Base-by-base conservation (phyloP, 176 grass and related monocot species). In the Oryza meyeriana region DNA sequence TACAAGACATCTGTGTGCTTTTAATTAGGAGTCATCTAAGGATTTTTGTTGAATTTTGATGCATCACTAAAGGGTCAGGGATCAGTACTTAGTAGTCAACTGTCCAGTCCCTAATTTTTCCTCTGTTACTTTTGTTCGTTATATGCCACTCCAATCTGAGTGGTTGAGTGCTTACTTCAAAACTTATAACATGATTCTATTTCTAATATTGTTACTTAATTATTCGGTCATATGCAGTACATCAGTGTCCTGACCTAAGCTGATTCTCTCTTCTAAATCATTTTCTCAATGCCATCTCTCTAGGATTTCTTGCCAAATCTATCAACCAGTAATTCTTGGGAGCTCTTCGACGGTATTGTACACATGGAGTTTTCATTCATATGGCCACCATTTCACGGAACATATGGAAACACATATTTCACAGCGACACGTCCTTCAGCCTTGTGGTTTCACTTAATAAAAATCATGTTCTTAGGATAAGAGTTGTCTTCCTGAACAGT, bases 301-400 rank as follows among this genome's bases (percentile, higher is more conserved):
- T 79, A 94, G 92, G 73, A 87, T 94, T 31, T 59, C 27, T 77
- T 89, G 89, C 41, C 79, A 81, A 81, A 70, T 83, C 83, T 64
- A 75, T 91, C 84, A 86, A 94, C 81, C 89, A 76, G 79, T 79
- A 72, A 91, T 69, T 85, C 18, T 38, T 94, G 74, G 66, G 86
- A 65, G 77, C 92, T 82, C 80, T 78, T 91, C 89, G 9, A 38
- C 1, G 50, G 89, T 94, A 91, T 64, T 64, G 69, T 78, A 26
- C 29, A 34, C 55, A 22, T 29, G 8, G 22, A 44, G 8, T 4
- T 5, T 77, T 66, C 9, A 10, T 18, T 72, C 26, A 32, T 78
- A 33, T 66, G 6, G 11, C 57, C 66, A 57, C 52, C 48, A 75
- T 26, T 64, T 70, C 55, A 10, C 55, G 30, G 14, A 82, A 32